Evolutionary conservation across 2,329 filamentous ascomycete genomes (phyloP).

Genomic region (Aureobasidium sp.): DNA sequence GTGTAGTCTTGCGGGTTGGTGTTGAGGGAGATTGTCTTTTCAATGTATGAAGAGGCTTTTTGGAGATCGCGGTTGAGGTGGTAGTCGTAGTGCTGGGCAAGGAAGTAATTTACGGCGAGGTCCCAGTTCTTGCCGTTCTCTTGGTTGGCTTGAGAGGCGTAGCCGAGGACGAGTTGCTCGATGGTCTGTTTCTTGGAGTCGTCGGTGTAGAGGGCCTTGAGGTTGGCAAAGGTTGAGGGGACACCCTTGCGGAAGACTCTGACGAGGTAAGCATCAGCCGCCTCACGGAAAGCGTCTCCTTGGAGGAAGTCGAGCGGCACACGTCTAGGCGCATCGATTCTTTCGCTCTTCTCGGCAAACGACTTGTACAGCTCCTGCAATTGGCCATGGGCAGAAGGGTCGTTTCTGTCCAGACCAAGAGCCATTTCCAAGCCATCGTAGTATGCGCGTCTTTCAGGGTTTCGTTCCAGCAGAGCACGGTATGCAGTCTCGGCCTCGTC

Average conservation of each 20-base stretch:
- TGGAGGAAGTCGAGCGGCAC: slow-evolving; percentile 84
- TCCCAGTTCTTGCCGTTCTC: slow-evolving; percentile 56
- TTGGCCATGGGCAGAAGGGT: slow-evolving; percentile 59
- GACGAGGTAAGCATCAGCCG: slow-evolving; percentile 71
- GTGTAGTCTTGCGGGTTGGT: slow-evolving; percentile 82
- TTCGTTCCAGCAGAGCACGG: slow-evolving; percentile 71
- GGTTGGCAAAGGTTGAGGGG: slow-evolving; percentile 91
- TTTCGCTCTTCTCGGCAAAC: slow-evolving; percentile 72
- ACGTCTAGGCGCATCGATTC: slow-evolving; percentile 76
- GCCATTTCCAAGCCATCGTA: slow-evolving; percentile 70
- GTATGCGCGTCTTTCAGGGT: slow-evolving; percentile 79
- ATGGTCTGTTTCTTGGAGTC: slow-evolving; percentile 69
- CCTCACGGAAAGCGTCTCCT: slow-evolving; percentile 71
- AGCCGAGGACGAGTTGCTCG: slow-evolving; percentile 68
- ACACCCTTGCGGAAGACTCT: slow-evolving; percentile 87
- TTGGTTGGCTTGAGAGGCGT: slow-evolving; percentile 50
- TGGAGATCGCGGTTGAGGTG: slow-evolving; percentile 73
- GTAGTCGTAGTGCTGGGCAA: slow-evolving; percentile 97
- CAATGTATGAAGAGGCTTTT: slow-evolving; percentile 75
- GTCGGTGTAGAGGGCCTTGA: slow-evolving; percentile 86
- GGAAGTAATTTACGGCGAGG: slow-evolving; percentile 79
- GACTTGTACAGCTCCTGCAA: slow-evolving; percentile 72
- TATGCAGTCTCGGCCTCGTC: slow-evolving; percentile 79
- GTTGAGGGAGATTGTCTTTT: slow-evolving; percentile 73
- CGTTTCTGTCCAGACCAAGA: slow-evolving; percentile 55